These are phyloP conservation scores for Herpetospermum pedunculosum DNA, from an alignment of 306 rosid species.

Conservation along the genomic window DNA sequence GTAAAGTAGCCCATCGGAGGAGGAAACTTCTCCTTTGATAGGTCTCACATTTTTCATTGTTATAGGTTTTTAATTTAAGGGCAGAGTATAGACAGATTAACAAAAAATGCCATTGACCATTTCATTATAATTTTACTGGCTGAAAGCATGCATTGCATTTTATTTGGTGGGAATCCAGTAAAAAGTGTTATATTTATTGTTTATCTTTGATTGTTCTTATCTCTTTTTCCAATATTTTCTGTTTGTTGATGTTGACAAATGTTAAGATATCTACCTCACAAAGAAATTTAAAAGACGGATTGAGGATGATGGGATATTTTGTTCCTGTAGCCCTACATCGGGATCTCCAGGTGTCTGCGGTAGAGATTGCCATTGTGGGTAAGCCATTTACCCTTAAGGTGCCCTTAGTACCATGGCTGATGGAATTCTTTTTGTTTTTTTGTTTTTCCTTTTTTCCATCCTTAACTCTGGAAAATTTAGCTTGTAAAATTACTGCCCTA, in stretches of 20 bases:
- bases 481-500: neutral
- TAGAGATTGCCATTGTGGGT: constrained; percentile 94
- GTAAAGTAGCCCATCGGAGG: neutral
- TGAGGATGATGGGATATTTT: constrained; percentile 92
- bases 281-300: constrained; percentile 69
- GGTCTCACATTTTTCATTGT: constrained; percentile 1
- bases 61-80: neutral
- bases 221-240: constrained; percentile 10
- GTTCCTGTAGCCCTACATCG: constrained; percentile 47
- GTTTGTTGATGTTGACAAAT: constrained; percentile 37
- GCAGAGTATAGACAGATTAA: neutral
- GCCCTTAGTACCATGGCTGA: neutral
- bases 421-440: neutral
- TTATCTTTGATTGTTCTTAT: constrained; percentile 9
- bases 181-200: neutral
- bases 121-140: neutral
- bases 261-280: constrained; percentile 60
- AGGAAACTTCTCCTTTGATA: neutral
- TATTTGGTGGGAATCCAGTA: neutral
- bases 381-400: constrained; percentile 20
- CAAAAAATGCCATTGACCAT: neutral
- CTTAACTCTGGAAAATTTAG: neutral
- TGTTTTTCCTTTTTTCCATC: neutral
- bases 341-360: constrained; percentile 63
- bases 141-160: neutral